Evolutionary conservation across 2,329 filamentous ascomycete species (phyloP).

Genomic region (Myriosclerotinia scirpicola): DNA sequence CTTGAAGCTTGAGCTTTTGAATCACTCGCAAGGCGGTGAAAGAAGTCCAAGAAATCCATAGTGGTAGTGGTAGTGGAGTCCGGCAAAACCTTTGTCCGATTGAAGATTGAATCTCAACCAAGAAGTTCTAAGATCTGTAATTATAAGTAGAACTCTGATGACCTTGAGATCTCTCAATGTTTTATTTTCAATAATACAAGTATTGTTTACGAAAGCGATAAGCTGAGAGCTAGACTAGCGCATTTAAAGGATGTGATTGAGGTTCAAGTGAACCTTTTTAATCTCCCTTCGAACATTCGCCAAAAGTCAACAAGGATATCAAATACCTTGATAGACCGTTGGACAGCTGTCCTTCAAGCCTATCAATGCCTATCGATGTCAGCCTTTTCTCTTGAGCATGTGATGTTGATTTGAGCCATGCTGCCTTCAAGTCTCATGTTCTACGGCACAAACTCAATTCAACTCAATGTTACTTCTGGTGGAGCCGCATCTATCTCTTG

Average conservation of each 20-base stretch:
- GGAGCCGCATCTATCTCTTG: not conserved
- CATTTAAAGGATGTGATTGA: not conserved
- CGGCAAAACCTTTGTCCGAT: slow-evolving; percentile 13
- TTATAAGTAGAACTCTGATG: not conserved
- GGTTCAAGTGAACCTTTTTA: not conserved
- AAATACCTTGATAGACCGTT: not conserved
- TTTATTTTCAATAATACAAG: not conserved
- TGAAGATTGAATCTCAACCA: not conserved
- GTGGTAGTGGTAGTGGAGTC: not conserved
- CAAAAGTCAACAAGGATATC: not conserved
- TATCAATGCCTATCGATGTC: not conserved
- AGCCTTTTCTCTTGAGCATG: not conserved
- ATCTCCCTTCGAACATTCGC: not conserved
- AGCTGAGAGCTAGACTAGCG: not conserved
- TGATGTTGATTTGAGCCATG: not conserved
- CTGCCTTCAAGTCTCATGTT: not conserved
- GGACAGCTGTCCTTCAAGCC: not conserved
- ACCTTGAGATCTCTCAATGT: not conserved
- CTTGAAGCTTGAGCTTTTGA: slow-evolving; percentile 14
- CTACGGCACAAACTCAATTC: not conserved
- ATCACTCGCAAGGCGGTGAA: slow-evolving; percentile 13
- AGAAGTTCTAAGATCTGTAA: not conserved
- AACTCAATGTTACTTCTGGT: not conserved
- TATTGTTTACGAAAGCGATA: not conserved
- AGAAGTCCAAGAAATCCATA: not conserved